These are phyloP conservation scores for Batkoa obscura DNA, from an alignment of 371 early-diverging fungal genomes.

Conservation along the genomic window DNA sequence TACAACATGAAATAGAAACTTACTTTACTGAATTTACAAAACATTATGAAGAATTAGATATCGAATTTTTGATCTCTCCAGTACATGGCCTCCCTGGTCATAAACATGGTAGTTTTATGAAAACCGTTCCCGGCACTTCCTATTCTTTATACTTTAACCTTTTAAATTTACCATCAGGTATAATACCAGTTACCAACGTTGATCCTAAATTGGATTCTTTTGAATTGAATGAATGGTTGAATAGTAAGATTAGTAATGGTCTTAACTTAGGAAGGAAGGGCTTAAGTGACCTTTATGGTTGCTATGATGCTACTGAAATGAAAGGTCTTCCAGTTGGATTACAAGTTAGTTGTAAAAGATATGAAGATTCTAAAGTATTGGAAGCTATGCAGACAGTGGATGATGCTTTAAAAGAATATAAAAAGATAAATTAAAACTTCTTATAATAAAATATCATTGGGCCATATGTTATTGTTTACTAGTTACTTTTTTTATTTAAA, in stretches of 20 bases:
- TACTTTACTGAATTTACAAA: not conserved
- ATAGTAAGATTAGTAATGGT: not conserved
- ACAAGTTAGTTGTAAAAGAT: not conserved
- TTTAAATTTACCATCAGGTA: not conserved
- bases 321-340: constrained; percentile 1
- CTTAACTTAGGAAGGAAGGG: not conserved
- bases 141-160: not conserved
- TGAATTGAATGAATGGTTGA: not conserved
- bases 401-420: too few species aligned
- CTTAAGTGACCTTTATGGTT: not conserved
- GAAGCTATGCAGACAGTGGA: not conserved
- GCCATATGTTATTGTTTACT: too few species aligned
- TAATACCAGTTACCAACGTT: constrained; percentile 1
- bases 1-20: not conserved
- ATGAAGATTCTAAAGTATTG: not conserved
- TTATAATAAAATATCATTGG: too few species aligned
- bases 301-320: not conserved
- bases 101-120: not conserved
- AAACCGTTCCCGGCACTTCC: not conserved
- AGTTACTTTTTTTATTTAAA: too few species aligned
- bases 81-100: not conserved
- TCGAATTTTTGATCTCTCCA: constrained; percentile 3
- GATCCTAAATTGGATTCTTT: not conserved
- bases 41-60: not conserved
- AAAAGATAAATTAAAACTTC: too few species aligned